Base-by-base conservation (phyloP, 2,329 filamentous ascomycete species). In the Escovopsis sp. region DNA sequence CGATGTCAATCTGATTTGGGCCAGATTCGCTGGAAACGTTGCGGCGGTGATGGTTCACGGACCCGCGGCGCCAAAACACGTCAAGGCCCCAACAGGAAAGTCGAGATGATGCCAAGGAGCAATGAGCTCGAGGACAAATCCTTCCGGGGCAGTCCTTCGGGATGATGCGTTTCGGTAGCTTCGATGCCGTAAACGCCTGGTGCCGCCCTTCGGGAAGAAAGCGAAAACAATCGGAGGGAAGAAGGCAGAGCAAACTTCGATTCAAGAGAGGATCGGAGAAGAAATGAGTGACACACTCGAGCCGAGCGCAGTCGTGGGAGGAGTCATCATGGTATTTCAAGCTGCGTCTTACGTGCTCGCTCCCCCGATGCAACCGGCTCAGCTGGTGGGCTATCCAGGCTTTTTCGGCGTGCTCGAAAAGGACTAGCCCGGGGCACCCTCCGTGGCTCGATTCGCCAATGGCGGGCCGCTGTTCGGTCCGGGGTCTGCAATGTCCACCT, bases 321-420 rank as follows among this genome's bases (percentile, higher is more conserved):
- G 57, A 57, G 53, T 61, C 47, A 52, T 50, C 47, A 54, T 47
- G 48, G 50, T 60, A 60, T 60, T 61, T 60, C 57, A 60, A 48
- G 52, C 43, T 51, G 51, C 54, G 53, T 46, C 47, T 27, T 41
- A 44, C 37, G 44, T 42, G 34, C 39, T 42, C 43, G 45, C 20
- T 20, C 20, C 20, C 20, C 20, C 20, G 6, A 20, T 20, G 39
- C 47, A 46, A 51, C 56, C 51, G 55, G 54, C 58, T 52, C 53
- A 57, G 57, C 54, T 51, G 39, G 49, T 50, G 48, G 43, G 50
- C 49, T 41, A 52, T 49, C 52, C 56, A 59, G 60, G 62, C 57
- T 63, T 60, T 54, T 64, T 65, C 62, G 62, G 62, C 62, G 62
- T 65, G 62, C 61, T 62, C 52, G 51, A 61, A 53, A 42, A 45